A percentile compares a stretch with the other conserved stretches of the same genome.
Evolutionary conservation across 345 rosid genomes (phyloP).

Genomic region (Lepidium didymum): DNA sequence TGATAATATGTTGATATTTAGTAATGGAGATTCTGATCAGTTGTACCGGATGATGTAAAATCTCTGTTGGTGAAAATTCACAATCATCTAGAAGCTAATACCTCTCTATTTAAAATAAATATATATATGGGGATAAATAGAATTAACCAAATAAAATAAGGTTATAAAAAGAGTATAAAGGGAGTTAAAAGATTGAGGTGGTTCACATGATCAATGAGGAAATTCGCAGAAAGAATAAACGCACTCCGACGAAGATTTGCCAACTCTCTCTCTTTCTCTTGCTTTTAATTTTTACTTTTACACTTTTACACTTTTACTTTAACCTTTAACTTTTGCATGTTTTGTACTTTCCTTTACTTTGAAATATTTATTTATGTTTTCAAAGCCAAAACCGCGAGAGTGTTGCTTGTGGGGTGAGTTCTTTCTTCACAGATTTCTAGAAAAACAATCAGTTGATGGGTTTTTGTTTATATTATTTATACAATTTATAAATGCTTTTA

Average conservation of each 20-base stretch:
- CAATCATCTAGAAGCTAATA: too few relatives aligned
- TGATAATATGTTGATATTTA: too few relatives aligned
- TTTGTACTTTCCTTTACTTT: slow-evolving; percentile 17
- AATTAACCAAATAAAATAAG: background rate
- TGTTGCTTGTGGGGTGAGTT: slow-evolving; percentile 18
- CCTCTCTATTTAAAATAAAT: too few relatives aligned
- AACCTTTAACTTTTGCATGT: slow-evolving; percentile 18
- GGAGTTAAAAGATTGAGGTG: slow-evolving; percentile 25
- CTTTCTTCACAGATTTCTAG: slow-evolving; percentile 17
- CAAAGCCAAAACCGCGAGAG: background rate
- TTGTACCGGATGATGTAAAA: too few relatives aligned
- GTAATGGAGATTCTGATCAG: too few relatives aligned
- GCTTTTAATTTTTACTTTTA: background rate
- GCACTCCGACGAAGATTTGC: slow-evolving; percentile 49
- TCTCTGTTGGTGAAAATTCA: too few relatives aligned
- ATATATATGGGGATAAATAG: too few relatives aligned
- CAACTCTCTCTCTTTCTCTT: background rate
- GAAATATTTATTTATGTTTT: background rate
- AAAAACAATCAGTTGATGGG: background rate
- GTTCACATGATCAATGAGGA: slow-evolving; percentile 16
- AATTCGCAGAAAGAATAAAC: slow-evolving; percentile 33
- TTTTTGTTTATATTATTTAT: too few relatives aligned
- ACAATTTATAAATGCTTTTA: background rate
- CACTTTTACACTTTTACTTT: slow-evolving; percentile 21
- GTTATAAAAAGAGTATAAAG: background rate